Evolutionary conservation across 1,284 basidiomycete species (phyloP).

Genomic region (Gymnopus androsaceus): DNA sequence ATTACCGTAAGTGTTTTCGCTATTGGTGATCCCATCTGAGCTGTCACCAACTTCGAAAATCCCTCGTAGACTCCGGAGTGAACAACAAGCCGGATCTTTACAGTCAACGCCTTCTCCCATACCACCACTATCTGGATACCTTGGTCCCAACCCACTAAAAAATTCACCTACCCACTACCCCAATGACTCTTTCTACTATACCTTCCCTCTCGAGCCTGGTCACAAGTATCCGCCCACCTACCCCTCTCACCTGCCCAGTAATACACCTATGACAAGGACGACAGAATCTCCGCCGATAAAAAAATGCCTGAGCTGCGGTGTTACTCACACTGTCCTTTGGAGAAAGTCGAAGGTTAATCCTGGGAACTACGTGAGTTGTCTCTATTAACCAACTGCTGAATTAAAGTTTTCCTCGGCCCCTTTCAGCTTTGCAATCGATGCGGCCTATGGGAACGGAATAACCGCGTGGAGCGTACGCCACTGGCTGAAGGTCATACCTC

Average conservation of each 20-base stretch:
- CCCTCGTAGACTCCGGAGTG: not conserved
- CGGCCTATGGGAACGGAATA: slow-evolving; percentile 9
- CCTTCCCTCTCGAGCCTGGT: not conserved
- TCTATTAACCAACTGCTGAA: not conserved
- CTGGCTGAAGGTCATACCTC: not conserved
- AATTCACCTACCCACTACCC: not conserved
- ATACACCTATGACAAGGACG: not conserved
- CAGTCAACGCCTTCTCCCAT: not conserved
- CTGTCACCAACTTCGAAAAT: not conserved
- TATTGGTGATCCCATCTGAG: slow-evolving; percentile 1
- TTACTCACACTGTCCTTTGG: slow-evolving; percentile 8
- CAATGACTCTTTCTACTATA: not conserved
- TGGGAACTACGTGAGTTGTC: slow-evolving; percentile 8
- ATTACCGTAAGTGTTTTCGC: not conserved
- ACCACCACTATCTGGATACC: not conserved
- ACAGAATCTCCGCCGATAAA: not conserved
- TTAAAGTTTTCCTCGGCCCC: not conserved
- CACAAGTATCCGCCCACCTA: not conserved
- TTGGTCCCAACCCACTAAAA: not conserved
- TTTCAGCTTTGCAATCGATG: slow-evolving; percentile 8
- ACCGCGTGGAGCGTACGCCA: not conserved
- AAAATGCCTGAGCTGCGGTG: slow-evolving; percentile 1
- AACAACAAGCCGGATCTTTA: not conserved
- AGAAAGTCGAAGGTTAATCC: slow-evolving; percentile 11
- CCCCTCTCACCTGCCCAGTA: not conserved